A percentile compares a stretch with the other conserved stretches of the same genome.
Conservation (phyloP, 805 yeast genomes). For the Pichia rugopelliculosa region DNA sequence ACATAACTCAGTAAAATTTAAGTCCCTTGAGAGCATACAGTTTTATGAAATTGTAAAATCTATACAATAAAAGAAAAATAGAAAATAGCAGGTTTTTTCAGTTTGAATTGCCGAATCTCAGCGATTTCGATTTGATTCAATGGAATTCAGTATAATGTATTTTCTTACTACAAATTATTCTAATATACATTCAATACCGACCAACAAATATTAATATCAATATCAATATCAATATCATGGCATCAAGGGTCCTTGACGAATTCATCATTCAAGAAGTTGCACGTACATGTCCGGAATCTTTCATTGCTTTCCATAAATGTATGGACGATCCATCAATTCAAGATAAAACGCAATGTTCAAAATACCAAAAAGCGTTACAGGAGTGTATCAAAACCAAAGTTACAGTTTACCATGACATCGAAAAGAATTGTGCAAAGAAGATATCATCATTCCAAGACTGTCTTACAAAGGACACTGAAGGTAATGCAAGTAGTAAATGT, state of each 20-base stretch:
- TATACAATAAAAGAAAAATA: neutral
- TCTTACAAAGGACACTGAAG: conserved; percentile 37
- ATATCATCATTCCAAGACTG: conserved; percentile 63
- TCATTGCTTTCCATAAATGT: conserved; percentile 68
- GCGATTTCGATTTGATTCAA: neutral
- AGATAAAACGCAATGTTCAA: conserved; percentile 41
- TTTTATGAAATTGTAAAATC: too few relatives aligned
- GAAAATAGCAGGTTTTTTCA: neutral
- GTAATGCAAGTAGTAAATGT: conserved; percentile 42
- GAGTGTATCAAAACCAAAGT: conserved; percentile 56
- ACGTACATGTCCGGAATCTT: conserved; percentile 64
- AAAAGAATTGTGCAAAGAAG: conserved; percentile 49
- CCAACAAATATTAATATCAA: neutral
- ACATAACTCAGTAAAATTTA: conserved; percentile 2
- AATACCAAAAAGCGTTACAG: conserved; percentile 51
- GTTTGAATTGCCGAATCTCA: neutral
- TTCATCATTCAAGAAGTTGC: conserved; percentile 75
- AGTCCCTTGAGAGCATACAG: conserved; percentile 1
- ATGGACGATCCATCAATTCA: conserved; percentile 46
- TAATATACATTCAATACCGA: neutral
- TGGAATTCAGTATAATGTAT: too few relatives aligned
- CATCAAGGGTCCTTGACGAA: conserved; percentile 56
- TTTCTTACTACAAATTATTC: neutral
- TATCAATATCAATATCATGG: conserved; percentile 11
- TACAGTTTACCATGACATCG: conserved; percentile 66